Conservation (phyloP, 345 rosid genomes). For the Syzygium grande region DNA sequence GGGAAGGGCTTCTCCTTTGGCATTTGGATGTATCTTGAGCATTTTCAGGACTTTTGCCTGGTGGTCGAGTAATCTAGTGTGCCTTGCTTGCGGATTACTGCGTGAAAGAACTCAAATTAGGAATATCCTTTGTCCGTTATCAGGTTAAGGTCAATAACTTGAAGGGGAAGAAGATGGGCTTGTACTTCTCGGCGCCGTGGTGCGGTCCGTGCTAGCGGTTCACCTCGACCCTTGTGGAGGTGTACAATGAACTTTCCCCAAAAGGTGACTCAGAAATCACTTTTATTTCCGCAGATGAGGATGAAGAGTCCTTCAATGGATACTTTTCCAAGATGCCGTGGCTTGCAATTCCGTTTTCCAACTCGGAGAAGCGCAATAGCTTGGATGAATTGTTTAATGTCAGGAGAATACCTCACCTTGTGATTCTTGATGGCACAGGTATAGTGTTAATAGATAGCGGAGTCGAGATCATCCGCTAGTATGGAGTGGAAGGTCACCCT, state of each 20-base stretch:
- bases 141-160: slow-evolving; percentile 62
- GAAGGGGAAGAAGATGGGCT: slow-evolving; percentile 63
- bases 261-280: slow-evolving; percentile 49
- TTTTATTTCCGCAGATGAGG: slow-evolving; percentile 50
- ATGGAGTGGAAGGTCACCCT: slow-evolving; percentile 62
- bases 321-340: slow-evolving; percentile 83
- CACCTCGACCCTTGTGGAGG: slow-evolving; percentile 54
- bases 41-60: not conserved
- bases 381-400: slow-evolving; percentile 49
- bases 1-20: not conserved
- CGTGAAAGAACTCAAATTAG: not conserved
- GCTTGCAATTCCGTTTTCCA: slow-evolving; percentile 77
- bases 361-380: slow-evolving; percentile 37
- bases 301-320: slow-evolving; percentile 37
- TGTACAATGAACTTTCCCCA: slow-evolving; percentile 37
- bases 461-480: slow-evolving; percentile 37
- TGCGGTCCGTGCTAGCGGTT: slow-evolving; percentile 65
- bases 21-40: not conserved
- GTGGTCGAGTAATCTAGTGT: not conserved
- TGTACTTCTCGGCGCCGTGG: slow-evolving; percentile 87
- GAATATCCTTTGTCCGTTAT: not conserved
- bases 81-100: not conserved
- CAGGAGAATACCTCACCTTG: slow-evolving; percentile 63
- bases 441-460: slow-evolving; percentile 35
- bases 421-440: slow-evolving; percentile 57